phyloP scores from a whole-genome alignment of 73 alveolate species.

The Paraurostyla sp. region DNA sequence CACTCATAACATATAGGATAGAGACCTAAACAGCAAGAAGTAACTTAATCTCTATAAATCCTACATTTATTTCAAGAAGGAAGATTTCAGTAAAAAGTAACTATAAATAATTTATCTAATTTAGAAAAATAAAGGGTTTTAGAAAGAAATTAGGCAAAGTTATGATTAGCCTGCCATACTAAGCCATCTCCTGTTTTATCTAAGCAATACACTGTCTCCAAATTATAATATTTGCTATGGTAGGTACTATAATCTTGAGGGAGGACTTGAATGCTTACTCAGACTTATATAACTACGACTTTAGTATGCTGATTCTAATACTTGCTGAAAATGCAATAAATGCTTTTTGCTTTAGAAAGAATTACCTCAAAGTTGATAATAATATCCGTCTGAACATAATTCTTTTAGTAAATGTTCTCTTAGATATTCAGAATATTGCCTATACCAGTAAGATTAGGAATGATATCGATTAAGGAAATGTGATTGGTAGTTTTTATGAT shows the following conservation, averaged over 20 bases:
- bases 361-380: not conserved
- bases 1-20: too few species aligned
- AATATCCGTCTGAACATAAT: not conserved
- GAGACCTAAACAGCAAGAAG: not conserved
- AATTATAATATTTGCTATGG: not conserved
- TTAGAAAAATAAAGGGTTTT: not conserved
- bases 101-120: not conserved
- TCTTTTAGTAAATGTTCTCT: not conserved
- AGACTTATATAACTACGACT: not conserved
- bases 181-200: not conserved
- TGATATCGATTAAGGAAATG: not conserved
- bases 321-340: not conserved
- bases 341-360: not conserved
- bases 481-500: not conserved
- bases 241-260: not conserved
- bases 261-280: not conserved
- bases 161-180: not conserved
- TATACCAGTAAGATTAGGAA: not conserved
- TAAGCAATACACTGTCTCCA: not conserved
- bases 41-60: not conserved
- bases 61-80: not conserved
- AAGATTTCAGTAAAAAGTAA: not conserved
- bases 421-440: not conserved
- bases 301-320: not conserved
- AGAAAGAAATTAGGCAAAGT: not conserved